Evolutionary conservation across 2,329 filamentous ascomycete species (phyloP), one percentile per base, ranked within the genome.

Genomic region (Samsoniella hepiali): DNA sequence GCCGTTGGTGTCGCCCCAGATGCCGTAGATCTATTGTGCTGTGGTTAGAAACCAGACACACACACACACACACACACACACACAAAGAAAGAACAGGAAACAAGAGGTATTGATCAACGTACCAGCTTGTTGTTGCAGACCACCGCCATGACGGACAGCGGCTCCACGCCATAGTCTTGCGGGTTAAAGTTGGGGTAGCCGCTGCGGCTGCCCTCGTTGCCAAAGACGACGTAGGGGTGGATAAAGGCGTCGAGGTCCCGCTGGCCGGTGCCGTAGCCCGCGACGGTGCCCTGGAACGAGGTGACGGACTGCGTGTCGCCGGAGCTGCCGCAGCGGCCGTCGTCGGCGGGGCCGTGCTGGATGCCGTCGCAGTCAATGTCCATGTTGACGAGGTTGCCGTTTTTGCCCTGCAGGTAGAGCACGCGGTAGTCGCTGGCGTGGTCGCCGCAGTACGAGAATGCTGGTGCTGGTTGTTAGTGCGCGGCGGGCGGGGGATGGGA

Each of bases 1-100:
- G 50, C 84, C 85, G 65, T 88, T 88, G 40, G 81, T 82, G 66
- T 88, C 84, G 27, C 84, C 85, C 84, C 84, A 88, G 57, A 85
- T 72, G 5, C 81, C 82, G 67, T 85, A 85, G 63, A 65, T 63
- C 63, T 65, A 50, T n/a, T 8, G 11, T 38, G 9, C 34, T 38
- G 34, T 38, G 22, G 22, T 22, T 22, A 22, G 22, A 22, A 22
- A 22, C 22, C 22, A 22, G 22, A 22, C 22, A 22, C 22, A 22
- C 22, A 22, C 22, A 22, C 22, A 22, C 22, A 22, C 22, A 22
- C 22, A 22, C 22, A 22, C 22, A 22, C 22, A 22, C 22, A 22
- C 22, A 22, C 22, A 22, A 22, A 15, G 15, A 5, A 10, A 38
- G 36, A 11, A 38, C 3, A 40, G 13, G 38, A 40, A 40, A 15